phyloP scores from a whole-genome alignment of 2,329 filamentous ascomycete genomes.

The Torrubiella hemipterigena region DNA sequence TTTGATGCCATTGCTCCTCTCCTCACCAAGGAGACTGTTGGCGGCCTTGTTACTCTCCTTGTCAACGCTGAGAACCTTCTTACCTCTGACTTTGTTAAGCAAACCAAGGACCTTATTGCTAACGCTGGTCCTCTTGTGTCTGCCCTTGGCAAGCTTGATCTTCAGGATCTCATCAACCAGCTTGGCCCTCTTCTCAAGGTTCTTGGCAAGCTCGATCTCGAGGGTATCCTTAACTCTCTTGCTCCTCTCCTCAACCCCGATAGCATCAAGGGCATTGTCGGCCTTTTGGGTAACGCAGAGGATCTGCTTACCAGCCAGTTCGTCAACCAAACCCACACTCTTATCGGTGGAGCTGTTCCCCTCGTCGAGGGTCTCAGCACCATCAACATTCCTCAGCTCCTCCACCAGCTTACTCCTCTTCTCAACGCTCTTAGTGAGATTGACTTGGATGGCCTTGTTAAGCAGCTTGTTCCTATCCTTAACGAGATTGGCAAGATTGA shows the following conservation, averaged over 20 bases:
- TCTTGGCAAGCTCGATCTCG: constrained; percentile 19
- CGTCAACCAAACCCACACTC: constrained; percentile 26
- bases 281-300: constrained; percentile 21
- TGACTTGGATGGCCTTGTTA: constrained; percentile 19
- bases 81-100: constrained; percentile 9
- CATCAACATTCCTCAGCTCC: constrained; percentile 23
- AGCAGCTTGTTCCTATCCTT: constrained; percentile 22
- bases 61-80: constrained; percentile 14
- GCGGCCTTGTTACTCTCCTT: constrained; percentile 13
- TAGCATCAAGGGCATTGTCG: constrained; percentile 13
- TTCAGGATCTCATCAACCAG: constrained; percentile 8
- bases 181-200: constrained; percentile 13
- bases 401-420: constrained; percentile 21
- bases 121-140: constrained; percentile 13
- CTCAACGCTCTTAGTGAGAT: constrained; percentile 20
- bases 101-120: constrained; percentile 2
- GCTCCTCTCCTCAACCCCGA: constrained; percentile 14
- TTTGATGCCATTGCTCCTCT: constrained; percentile 14
- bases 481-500: constrained; percentile 20
- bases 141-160: constrained; percentile 9
- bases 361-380: constrained; percentile 19
- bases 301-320: constrained; percentile 21
- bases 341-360: constrained; percentile 23
- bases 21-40: constrained; percentile 13
- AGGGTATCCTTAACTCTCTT: constrained; percentile 15